Percentiles rank a stretch among this genome's conserved stretches.
phyloP scores from a whole-genome alignment of 2,329 filamentous ascomycete species.

The Neopestalotiopsis clavispora region DNA sequence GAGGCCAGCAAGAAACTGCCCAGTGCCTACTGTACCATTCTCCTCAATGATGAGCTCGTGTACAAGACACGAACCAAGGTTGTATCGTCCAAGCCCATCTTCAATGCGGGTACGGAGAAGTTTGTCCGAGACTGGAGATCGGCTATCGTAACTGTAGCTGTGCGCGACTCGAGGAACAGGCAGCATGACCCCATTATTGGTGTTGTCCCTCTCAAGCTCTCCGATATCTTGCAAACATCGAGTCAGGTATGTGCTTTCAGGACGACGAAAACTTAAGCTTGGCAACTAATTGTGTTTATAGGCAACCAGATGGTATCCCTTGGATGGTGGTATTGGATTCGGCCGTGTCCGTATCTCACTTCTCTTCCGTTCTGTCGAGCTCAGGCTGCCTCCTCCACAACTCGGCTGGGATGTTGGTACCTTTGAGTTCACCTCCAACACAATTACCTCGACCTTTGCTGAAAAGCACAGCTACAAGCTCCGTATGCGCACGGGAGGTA shows the following conservation, averaged over 20 bases:
- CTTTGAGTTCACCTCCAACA: constrained; percentile 81
- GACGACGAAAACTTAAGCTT: not conserved
- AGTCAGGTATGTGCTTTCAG: constrained; percentile 61
- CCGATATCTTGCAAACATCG: constrained; percentile 84
- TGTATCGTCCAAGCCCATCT: constrained; percentile 92
- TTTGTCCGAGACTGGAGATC: constrained; percentile 95
- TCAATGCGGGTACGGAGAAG: constrained; percentile 93
- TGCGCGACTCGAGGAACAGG: constrained; percentile 85
- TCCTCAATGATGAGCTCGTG: constrained; percentile 85
- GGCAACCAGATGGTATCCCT: constrained; percentile 89
- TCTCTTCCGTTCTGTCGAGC: constrained; percentile 88
- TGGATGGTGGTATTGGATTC: constrained; percentile 92
- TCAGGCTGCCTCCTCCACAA: constrained; percentile 81
- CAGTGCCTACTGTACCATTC: constrained; percentile 91
- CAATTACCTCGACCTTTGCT: constrained; percentile 66
- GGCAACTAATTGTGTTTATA: constrained; percentile 31
- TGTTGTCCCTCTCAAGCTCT: constrained; percentile 85
- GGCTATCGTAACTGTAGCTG: constrained; percentile 82
- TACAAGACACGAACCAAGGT: constrained; percentile 97
- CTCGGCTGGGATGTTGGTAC: constrained; percentile 96
- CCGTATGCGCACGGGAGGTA: constrained; percentile 82
- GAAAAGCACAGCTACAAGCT: constrained; percentile 72
- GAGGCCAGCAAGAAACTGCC: constrained; percentile 82
- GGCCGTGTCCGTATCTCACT: constrained; percentile 88
- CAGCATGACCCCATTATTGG: constrained; percentile 95